Evolutionary conservation across 805 yeast genomes (phyloP), one percentile per base, ranked within the genome.

Genomic region (Starmerella floris): DNA sequence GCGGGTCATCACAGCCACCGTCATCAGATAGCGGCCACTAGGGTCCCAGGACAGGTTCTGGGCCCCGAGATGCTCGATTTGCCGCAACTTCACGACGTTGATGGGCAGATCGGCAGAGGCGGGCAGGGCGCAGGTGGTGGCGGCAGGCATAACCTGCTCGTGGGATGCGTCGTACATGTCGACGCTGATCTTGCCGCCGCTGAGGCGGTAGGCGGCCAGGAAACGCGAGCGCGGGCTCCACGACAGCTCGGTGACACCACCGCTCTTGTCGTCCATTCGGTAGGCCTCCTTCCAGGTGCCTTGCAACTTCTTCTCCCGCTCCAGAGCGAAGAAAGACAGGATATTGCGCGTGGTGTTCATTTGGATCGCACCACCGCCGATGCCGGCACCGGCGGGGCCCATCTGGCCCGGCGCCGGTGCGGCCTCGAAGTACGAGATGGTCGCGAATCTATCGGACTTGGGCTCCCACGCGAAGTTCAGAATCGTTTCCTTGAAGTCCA

Each of bases 211-310:
- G 30, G 68, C 69, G n/a, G 52, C 46, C 23, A 79, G 80, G 64
- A 81, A 87, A 65, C 96, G 77, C 50, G 98, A 97, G 59, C 74
- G 74, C 59, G 98, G 97, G 25, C 94, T 76, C 88, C 95, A 91
- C 49, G 70, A 66, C 47, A 91, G 70, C n/a, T 21, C 39, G 20
- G 25, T 26, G 26, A 80, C 73, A 65, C 83, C 84, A 36, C 78
- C 65, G 53, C 74, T 74, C 60, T 77, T 80, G 59, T 76, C 73
- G 32, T 70, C 69, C 42, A 81, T 59, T 10, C 64, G 59, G 58
- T 77, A 72, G 59, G 79, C 70, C 43, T 70, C 65, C 57, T 72
- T 70, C 77, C 83, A 84, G 48, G 68, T 66, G 23, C 69, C 65
- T 41, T 63, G 63, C 50, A 69, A 66, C 48, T 73, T 76, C 64